phyloP scores from a whole-genome alignment of 495 filamentous ascomycete genomes.

The Neurospora sp. region DNA sequence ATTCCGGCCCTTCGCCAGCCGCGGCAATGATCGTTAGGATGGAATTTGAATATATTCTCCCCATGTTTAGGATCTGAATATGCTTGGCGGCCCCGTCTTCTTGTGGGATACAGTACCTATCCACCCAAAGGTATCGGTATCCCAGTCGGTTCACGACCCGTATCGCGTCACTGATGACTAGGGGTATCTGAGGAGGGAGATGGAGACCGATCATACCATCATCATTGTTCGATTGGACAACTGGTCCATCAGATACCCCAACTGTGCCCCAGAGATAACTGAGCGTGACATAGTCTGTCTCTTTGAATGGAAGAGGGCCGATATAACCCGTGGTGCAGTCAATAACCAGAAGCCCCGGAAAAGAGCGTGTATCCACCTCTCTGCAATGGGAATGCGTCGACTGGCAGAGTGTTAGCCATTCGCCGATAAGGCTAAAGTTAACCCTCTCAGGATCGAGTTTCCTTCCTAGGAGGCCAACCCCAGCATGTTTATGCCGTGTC shows the following conservation, averaged over 20 bases:
- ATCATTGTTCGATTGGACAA: not conserved
- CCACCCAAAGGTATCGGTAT: constrained; percentile 15
- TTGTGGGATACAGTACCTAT: constrained; percentile 19
- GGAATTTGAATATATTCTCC: constrained; percentile 22
- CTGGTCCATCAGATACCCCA: not conserved
- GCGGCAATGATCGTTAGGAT: constrained; percentile 25
- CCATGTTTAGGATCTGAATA: constrained; percentile 24
- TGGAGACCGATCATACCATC: not conserved
- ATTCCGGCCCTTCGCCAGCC: constrained; percentile 10
- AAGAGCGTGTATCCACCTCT: not conserved
- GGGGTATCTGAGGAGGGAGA: not conserved
- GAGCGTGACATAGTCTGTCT: not conserved
- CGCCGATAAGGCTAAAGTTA: not conserved
- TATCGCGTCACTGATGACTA: not conserved
- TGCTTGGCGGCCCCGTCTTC: constrained; percentile 10
- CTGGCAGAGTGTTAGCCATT: not conserved
- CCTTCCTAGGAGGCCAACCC: not conserved
- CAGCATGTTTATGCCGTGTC: not conserved
- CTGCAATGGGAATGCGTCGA: not conserved
- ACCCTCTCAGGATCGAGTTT: not conserved
- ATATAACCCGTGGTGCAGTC: not conserved
- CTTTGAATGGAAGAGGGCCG: not conserved
- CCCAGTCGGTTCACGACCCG: not conserved
- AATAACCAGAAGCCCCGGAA: not conserved
- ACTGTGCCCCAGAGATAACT: not conserved